phyloP scores from a whole-genome alignment of 2,329 filamentous ascomycete genomes.

The Xylaria sp. region DNA sequence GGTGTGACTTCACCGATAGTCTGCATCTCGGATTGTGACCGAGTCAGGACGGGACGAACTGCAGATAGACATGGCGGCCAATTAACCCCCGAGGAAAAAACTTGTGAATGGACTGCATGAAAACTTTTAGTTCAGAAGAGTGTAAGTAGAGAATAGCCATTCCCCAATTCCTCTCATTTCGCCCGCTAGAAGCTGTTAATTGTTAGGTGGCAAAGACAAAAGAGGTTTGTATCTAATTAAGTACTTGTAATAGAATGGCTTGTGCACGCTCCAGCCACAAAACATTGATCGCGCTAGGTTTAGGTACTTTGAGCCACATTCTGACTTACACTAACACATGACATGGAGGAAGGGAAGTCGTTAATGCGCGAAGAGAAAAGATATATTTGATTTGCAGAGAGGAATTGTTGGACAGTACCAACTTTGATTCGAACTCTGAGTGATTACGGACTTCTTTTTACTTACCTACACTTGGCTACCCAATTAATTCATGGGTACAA shows the following conservation, averaged over 20 bases:
- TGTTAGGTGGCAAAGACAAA: neutral
- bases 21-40: constrained; percentile 24
- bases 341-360: neutral
- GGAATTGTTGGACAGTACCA: neutral
- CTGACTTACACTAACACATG: constrained; percentile 9
- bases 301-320: constrained; percentile 2
- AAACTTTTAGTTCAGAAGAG: neutral
- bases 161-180: neutral
- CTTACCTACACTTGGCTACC: too few species aligned
- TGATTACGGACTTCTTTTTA: neutral
- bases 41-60: neutral
- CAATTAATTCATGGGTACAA: neutral
- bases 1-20: constrained; percentile 24
- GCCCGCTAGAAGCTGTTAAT: neutral
- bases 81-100: neutral
- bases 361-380: neutral
- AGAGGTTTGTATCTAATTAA: neutral
- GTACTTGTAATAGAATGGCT: neutral
- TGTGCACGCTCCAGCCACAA: constrained; percentile 22
- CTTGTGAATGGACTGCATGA: neutral
- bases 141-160: neutral
- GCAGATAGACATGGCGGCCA: neutral
- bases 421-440: neutral
- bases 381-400: too few species aligned
- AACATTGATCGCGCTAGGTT: neutral